A percentile compares a stretch with the other conserved stretches of the same genome.
These are phyloP conservation scores for Arthrobotrys musiformis DNA, from an alignment of 2,329 filamentous ascomycete species.

Conservation along the genomic window DNA sequence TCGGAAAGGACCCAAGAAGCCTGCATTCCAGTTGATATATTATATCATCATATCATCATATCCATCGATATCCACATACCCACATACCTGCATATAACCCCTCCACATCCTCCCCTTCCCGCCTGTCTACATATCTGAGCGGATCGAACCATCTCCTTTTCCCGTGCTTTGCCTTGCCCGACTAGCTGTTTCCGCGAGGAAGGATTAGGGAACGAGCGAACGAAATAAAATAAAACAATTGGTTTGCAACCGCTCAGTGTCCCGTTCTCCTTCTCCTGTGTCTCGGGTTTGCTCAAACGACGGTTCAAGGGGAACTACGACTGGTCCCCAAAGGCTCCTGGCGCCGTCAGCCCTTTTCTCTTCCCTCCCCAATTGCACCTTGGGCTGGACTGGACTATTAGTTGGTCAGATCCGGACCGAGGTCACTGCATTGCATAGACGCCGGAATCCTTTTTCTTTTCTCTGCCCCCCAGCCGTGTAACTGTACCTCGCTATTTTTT, in stretches of 20 bases:
- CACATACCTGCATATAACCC: background rate
- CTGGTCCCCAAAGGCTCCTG: constrained; percentile 22
- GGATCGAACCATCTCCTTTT: constrained; percentile 10
- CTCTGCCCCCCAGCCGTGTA: background rate
- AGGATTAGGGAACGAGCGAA: too few relatives aligned
- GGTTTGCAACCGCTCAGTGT: constrained; percentile 31
- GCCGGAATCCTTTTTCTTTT: constrained; percentile 2
- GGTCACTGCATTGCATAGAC: constrained; percentile 11
- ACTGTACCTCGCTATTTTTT: background rate
- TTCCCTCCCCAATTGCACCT: constrained; percentile 21
- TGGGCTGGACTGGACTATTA: too few relatives aligned
- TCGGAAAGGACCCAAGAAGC: background rate
- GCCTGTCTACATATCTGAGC: too few relatives aligned
- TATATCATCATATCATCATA: too few relatives aligned
- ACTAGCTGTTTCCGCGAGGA: background rate
- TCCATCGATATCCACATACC: constrained; percentile 18
- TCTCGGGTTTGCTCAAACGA: constrained; percentile 55
- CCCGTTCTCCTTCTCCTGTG: constrained; percentile 33
- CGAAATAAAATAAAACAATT: constrained; percentile 52
- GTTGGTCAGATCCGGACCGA: constrained; percentile 24
- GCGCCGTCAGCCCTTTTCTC: constrained; percentile 34
- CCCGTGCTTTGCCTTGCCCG: background rate
- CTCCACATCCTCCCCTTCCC: background rate
- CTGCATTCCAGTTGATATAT: constrained; percentile 45
- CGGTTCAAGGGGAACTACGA: constrained; percentile 44